A percentile compares a stretch with the other conserved stretches of the same genome.
phyloP scores from a whole-genome alignment of 1,139 yeast genomes.

The Yamadazyma songkhlaensis region DNA sequence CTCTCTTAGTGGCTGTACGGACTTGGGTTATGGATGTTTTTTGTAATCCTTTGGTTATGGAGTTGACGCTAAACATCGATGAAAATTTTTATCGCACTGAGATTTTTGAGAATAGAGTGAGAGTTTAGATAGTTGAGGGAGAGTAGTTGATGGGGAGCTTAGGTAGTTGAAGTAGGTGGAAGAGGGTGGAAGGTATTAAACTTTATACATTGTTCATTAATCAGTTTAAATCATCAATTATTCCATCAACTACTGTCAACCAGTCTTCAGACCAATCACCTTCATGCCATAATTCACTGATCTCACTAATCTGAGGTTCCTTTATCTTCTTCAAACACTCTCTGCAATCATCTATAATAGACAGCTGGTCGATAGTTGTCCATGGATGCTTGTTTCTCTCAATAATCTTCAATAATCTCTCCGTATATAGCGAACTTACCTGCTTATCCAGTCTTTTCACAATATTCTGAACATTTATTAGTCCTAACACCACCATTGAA shows the following conservation, averaged over 20 bases:
- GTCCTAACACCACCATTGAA: constrained; percentile 8
- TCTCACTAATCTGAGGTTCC: constrained; percentile 8
- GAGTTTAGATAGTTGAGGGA: no score
- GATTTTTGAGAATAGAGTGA: no score
- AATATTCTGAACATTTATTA: constrained; percentile 6
- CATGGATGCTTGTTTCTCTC: constrained; percentile 5
- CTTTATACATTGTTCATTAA: no score
- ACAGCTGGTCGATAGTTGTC: neutral
- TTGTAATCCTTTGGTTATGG: no score
- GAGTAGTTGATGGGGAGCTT: neutral
- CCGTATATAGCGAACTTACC: constrained; percentile 3
- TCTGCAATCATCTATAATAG: neutral
- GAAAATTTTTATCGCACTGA: no score
- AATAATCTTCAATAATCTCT: constrained; percentile 5
- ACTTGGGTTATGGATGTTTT: constrained; percentile 22
- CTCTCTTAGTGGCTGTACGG: constrained; percentile 91
- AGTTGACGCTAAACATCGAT: no score
- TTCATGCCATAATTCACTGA: constrained; percentile 11
- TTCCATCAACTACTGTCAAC: constrained; percentile 4
- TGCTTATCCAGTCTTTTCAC: neutral
- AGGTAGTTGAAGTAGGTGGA: no score
- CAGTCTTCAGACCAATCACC: constrained; percentile 8
- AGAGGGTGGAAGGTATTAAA: no score
- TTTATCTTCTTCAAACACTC: constrained; percentile 4
- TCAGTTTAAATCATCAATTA: neutral